These are phyloP conservation scores for Aspergillus intermedius DNA, from an alignment of 2,329 filamentous ascomycete genomes.

Conservation along the genomic window DNA sequence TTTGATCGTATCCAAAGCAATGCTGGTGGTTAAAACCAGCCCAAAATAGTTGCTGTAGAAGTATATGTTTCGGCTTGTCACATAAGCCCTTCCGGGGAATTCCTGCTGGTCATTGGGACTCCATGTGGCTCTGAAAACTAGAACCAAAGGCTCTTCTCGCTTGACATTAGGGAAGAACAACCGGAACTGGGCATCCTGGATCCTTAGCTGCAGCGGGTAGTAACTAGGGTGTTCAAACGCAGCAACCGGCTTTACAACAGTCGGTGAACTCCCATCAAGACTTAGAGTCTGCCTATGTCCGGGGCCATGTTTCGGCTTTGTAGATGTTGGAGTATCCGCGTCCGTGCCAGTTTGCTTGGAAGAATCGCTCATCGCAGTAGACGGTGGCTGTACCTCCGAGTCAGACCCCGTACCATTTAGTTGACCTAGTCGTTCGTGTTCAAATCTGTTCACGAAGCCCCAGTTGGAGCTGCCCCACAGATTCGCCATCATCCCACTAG, in stretches of 20 bases:
- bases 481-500: constrained; percentile 83
- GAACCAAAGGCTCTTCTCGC: constrained; percentile 70
- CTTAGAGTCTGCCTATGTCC: constrained; percentile 53
- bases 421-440: constrained; percentile 45
- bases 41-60: constrained; percentile 96
- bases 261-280: constrained; percentile 41
- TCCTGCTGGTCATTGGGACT: constrained; percentile 67
- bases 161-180: constrained; percentile 80
- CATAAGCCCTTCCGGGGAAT: constrained; percentile 78
- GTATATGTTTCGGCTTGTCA: constrained; percentile 81
- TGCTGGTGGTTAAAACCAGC: constrained; percentile 73
- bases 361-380: constrained; percentile 20
- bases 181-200: constrained; percentile 88
- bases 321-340: constrained; percentile 16
- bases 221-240: constrained; percentile 58
- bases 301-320: constrained; percentile 20
- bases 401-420: constrained; percentile 15
- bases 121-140: constrained; percentile 93
- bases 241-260: constrained; percentile 27
- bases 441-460: constrained; percentile 60
- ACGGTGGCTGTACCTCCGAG: constrained; percentile 11
- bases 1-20: constrained; percentile 67
- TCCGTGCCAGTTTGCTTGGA: constrained; percentile 17
- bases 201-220: constrained; percentile 75
- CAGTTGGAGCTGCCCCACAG: constrained; percentile 88